These are phyloP conservation scores for Allomyces macrogynus DNA, from an alignment of 192 early-diverging fungal genomes.

Conservation along the genomic window DNA sequence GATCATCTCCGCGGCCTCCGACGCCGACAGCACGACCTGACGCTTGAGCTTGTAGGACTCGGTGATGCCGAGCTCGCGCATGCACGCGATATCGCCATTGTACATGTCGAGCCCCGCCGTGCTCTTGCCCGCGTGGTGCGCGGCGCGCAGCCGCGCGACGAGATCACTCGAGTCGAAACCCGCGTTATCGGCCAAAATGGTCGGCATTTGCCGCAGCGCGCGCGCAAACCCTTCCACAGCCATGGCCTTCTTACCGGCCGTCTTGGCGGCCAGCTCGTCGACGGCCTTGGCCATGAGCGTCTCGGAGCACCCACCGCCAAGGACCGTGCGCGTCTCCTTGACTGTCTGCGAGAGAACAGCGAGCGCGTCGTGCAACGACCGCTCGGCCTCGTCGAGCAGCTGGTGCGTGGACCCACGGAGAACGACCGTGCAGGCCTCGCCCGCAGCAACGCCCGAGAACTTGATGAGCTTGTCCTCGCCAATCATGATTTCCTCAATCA, in stretches of 20 bases:
- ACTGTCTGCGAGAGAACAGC: conserved; percentile 90
- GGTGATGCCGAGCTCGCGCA: conserved; percentile 71
- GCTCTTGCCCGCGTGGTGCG: conserved; percentile 66
- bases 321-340: conserved; percentile 74
- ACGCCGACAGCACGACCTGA: conserved; percentile 75
- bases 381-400: conserved; percentile 90
- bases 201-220: conserved; percentile 88
- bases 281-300: conserved; percentile 95
- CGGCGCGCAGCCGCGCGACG: conserved; percentile 76
- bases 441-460: conserved; percentile 85
- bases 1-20: conserved; percentile 94
- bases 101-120: conserved; percentile 76
- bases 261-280: conserved; percentile 74
- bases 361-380: conserved; percentile 90
- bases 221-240: conserved; percentile 88
- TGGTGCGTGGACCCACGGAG: conserved; percentile 87
- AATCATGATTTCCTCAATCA: conserved; percentile 97
- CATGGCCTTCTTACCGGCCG: conserved; percentile 84
- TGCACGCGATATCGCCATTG: conserved; percentile 54
- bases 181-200: conserved; percentile 91
- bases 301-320: conserved; percentile 92
- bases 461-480: conserved; percentile 96
- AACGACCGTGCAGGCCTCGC: conserved; percentile 95
- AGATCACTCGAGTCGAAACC: conserved; percentile 89
- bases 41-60: conserved; percentile 95